Evolutionary conservation across 2,329 filamentous ascomycete species (phyloP).

Genomic region (Bipolaris cookei): DNA sequence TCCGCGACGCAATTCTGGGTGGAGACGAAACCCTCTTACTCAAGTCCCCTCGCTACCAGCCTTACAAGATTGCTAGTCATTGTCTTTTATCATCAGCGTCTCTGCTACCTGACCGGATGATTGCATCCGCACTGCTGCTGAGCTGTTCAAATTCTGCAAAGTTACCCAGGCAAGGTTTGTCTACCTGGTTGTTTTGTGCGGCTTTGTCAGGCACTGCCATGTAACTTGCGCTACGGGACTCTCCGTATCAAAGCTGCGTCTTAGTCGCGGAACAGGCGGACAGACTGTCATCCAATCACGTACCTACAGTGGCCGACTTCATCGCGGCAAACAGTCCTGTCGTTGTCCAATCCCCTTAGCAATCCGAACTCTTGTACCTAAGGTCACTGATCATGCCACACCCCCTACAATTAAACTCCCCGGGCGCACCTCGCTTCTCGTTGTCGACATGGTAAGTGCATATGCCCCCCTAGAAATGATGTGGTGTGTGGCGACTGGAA

Average conservation of each 20-base stretch:
- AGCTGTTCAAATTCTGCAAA: neutral
- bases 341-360: neutral
- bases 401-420: conserved; percentile 1
- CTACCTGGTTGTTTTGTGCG: conserved; percentile 13
- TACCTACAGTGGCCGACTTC: conserved; percentile 8
- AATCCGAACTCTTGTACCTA: neutral
- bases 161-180: conserved; percentile 2
- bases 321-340: conserved; percentile 10
- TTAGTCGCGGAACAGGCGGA: conserved; percentile 9
- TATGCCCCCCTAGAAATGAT: neutral
- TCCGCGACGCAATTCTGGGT: conserved; percentile 6
- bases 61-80: neutral
- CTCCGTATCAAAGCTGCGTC: conserved; percentile 10
- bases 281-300: conserved; percentile 7
- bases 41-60: conserved; percentile 3
- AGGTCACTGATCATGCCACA: neutral
- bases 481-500: conserved; percentile 11
- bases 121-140: neutral
- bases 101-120: neutral
- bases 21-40: neutral
- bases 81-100: neutral
- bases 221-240: conserved; percentile 15
- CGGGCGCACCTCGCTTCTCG: conserved; percentile 7
- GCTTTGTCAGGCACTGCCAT: conserved; percentile 7
- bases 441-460: neutral